Conservation (phyloP, 306 rosid species). For the Medicago lupulina region DNA sequence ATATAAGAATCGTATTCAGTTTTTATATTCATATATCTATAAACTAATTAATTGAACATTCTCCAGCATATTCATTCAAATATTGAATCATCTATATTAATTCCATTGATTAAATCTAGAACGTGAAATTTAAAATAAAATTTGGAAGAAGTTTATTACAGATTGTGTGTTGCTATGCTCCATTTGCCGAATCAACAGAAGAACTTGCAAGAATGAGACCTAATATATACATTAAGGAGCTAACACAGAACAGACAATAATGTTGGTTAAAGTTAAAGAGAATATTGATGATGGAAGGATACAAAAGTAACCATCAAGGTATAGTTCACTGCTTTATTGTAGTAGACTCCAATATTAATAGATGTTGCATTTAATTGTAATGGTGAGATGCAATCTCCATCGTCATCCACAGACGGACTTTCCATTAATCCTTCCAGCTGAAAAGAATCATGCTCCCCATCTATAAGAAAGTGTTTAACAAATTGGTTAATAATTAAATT, state of each 20-base stretch:
- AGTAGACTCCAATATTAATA: slow-evolving; percentile 88
- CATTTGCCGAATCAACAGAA: slow-evolving; percentile 96
- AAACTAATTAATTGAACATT: neutral
- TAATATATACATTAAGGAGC: slow-evolving; percentile 66
- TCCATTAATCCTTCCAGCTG: slow-evolving; percentile 92
- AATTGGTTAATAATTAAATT: slow-evolving; percentile 32
- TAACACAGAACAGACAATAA: slow-evolving; percentile 41
- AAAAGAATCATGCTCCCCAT: slow-evolving; percentile 78
- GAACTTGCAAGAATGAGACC: slow-evolving; percentile 98
- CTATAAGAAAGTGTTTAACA: slow-evolving; percentile 49
- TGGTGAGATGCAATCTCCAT: slow-evolving; percentile 93
- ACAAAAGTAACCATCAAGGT: slow-evolving; percentile 99
- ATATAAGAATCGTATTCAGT: slow-evolving; percentile 24
- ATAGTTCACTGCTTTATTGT: slow-evolving; percentile 96
- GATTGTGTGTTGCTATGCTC: slow-evolving; percentile 99
- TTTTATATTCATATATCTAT: slow-evolving; percentile 9
- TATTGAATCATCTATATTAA: slow-evolving; percentile 14
- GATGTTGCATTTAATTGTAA: slow-evolving; percentile 85
- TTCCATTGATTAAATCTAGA: slow-evolving; percentile 32
- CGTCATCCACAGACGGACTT: slow-evolving; percentile 88
- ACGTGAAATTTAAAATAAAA: slow-evolving; percentile 19
- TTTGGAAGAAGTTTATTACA: slow-evolving; percentile 57
- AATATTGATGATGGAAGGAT: slow-evolving; percentile 60
- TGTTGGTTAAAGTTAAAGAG: slow-evolving; percentile 22
- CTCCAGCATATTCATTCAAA: slow-evolving; percentile 25